These are phyloP conservation scores for Colletotrichum ledebouriae DNA, from an alignment of 2,329 filamentous ascomycete species.

Conservation along the genomic window DNA sequence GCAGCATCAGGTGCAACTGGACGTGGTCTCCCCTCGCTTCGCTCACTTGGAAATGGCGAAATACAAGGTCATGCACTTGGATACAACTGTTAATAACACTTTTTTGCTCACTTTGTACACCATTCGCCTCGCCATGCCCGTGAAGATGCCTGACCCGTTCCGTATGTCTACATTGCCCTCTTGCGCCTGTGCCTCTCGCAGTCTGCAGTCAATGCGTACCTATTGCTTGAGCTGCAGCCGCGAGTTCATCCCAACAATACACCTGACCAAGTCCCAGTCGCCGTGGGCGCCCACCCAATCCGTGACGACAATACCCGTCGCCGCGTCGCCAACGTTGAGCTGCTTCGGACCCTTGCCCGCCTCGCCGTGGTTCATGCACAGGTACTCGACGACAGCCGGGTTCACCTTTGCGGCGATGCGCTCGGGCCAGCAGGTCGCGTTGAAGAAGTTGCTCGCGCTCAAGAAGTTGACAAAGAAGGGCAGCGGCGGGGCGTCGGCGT, in stretches of 20 bases:
- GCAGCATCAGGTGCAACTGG: no score
- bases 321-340: constrained; percentile 74
- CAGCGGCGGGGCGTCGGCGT: constrained; percentile 49
- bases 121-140: not conserved
- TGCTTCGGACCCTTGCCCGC: constrained; percentile 63
- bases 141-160: not conserved
- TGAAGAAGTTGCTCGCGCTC: constrained; percentile 95
- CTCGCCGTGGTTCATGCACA: constrained; percentile 70
- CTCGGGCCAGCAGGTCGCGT: constrained; percentile 91
- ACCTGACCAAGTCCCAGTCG: constrained; percentile 91
- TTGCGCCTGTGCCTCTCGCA: not conserved
- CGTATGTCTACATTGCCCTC: not conserved
- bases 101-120: not conserved
- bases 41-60: no score
- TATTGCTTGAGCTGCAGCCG: constrained; percentile 66
- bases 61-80: no score
- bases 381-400: constrained; percentile 76
- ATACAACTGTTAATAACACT: not conserved
- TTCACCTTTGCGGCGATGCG: constrained; percentile 90
- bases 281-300: constrained; percentile 92
- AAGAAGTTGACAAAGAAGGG: constrained; percentile 93
- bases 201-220: constrained; percentile 6
- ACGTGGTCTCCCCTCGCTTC: no score
- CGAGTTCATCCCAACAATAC: constrained; percentile 93
- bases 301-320: constrained; percentile 89